A percentile compares a stretch with the other conserved stretches of the same genome.
These are phyloP conservation scores for Sarcomyxa edulis DNA, from an alignment of 768 basidiomycete genomes.

Conservation along the genomic window DNA sequence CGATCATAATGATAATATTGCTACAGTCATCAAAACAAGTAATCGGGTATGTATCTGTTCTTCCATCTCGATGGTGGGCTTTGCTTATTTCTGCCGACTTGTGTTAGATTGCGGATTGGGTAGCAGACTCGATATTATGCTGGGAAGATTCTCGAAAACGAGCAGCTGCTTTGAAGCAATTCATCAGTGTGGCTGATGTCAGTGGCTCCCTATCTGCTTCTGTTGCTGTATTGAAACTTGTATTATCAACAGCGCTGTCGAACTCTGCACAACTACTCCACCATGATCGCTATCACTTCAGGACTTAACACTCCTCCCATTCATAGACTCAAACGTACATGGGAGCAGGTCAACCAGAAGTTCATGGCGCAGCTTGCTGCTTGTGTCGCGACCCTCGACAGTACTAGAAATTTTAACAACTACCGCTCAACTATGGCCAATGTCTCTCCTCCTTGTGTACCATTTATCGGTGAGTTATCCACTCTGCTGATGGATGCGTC, in stretches of 20 bases:
- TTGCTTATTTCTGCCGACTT: neutral
- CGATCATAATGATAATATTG: slow-evolving; percentile 78
- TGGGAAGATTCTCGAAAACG: slow-evolving; percentile 83
- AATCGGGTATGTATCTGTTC: slow-evolving; percentile 56
- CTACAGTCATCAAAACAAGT: slow-evolving; percentile 80
- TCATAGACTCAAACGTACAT: slow-evolving; percentile 86
- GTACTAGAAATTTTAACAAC: slow-evolving; percentile 90
- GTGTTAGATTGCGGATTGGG: slow-evolving; percentile 85
- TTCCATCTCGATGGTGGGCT: neutral
- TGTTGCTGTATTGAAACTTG: slow-evolving; percentile 7
- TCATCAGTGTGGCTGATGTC: slow-evolving; percentile 89
- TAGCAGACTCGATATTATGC: slow-evolving; percentile 75
- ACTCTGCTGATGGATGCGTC: neutral
- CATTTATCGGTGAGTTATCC: slow-evolving; percentile 77
- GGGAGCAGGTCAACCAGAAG: slow-evolving; percentile 81
- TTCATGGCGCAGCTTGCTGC: slow-evolving; percentile 67
- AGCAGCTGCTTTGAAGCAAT: slow-evolving; percentile 78
- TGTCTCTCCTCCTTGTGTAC: slow-evolving; percentile 90
- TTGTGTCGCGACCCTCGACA: slow-evolving; percentile 88
- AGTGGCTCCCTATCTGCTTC: slow-evolving; percentile 21
- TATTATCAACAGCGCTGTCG: slow-evolving; percentile 70
- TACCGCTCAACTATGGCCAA: slow-evolving; percentile 81
- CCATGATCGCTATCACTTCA: slow-evolving; percentile 94
- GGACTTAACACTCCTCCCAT: slow-evolving; percentile 93
- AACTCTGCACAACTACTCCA: slow-evolving; percentile 86